Evolutionary conservation across 345 rosid genomes (phyloP).

Genomic region (Dimocarpus longan): DNA sequence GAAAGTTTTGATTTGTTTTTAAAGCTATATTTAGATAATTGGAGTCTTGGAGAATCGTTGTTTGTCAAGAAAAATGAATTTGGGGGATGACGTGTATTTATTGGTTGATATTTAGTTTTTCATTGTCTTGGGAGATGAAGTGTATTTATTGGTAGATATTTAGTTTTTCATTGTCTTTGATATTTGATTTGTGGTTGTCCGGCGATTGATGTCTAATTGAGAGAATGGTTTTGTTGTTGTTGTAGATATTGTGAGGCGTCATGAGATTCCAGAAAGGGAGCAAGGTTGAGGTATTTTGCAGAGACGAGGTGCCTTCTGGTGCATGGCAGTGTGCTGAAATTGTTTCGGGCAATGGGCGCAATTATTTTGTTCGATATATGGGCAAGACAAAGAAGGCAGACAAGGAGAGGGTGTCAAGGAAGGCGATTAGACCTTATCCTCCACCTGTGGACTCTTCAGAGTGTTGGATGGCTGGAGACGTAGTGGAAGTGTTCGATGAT

Average conservation of each 20-base stretch:
- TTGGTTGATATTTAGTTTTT: not conserved
- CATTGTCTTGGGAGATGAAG: not conserved
- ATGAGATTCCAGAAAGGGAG: conserved; percentile 70
- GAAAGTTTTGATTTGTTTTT: not conserved
- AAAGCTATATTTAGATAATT: not conserved
- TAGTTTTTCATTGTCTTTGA: not conserved
- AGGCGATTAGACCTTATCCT: conserved; percentile 63
- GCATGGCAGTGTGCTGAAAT: conserved; percentile 64
- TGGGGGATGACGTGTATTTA: not conserved
- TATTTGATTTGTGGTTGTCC: not conserved
- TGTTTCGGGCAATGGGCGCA: conserved; percentile 61
- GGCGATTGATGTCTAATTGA: not conserved
- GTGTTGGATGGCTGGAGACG: conserved; percentile 57
- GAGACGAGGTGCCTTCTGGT: conserved; percentile 45
- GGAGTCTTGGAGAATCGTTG: not conserved
- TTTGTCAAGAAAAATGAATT: not conserved
- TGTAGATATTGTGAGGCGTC: conserved; percentile 18
- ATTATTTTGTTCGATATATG: conserved; percentile 40
- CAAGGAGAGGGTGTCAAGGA: conserved; percentile 58
- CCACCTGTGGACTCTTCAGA: conserved; percentile 32
- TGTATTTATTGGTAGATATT: not conserved
- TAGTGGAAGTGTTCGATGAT: conserved; percentile 58
- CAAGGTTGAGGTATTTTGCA: conserved; percentile 62
- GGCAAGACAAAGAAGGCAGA: not conserved
- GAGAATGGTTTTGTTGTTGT: not conserved